Evolutionary conservation across 23 red algal species (phyloP).

Genomic region (Pyropia yezoensis): DNA sequence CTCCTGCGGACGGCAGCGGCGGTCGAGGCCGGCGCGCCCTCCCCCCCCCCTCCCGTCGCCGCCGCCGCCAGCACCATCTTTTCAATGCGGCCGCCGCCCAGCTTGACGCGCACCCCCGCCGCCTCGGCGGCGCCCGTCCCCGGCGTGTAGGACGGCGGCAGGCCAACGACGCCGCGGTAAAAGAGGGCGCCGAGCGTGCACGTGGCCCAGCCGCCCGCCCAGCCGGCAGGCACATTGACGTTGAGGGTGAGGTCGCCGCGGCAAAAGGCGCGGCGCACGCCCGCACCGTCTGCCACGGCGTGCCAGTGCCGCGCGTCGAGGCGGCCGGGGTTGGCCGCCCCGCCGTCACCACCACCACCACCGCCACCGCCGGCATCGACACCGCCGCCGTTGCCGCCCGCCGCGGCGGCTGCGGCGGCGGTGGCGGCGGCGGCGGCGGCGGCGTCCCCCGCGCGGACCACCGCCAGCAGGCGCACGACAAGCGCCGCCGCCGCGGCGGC

Average conservation of each 20-base stretch:
- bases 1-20: too few relatives aligned
- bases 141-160: constrained; percentile 18
- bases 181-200: constrained; percentile 69
- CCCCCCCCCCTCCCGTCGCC: too few relatives aligned
- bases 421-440: too few relatives aligned
- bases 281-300: background rate
- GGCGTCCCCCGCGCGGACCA: constrained; percentile 6
- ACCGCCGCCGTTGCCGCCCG: too few relatives aligned
- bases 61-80: too few relatives aligned
- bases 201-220: constrained; percentile 50
- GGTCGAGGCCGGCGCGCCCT: too few relatives aligned
- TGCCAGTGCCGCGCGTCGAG: too few relatives aligned
- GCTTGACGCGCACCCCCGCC: background rate
- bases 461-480: constrained; percentile 10
- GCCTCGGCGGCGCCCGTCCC: constrained; percentile 8
- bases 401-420: too few relatives aligned
- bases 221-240: constrained; percentile 69
- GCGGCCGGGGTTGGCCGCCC: too few relatives aligned
- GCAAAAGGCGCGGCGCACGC: constrained; percentile 53
- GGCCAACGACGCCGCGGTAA: constrained; percentile 57
- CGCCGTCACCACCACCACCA: too few relatives aligned
- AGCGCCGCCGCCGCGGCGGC: constrained; percentile 10
- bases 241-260: constrained; percentile 77
- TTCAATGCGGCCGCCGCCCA: too few relatives aligned
- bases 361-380: too few relatives aligned